phyloP scores from a whole-genome alignment of 2,329 filamentous ascomycete genomes.

The Diaporthe sp. region DNA sequence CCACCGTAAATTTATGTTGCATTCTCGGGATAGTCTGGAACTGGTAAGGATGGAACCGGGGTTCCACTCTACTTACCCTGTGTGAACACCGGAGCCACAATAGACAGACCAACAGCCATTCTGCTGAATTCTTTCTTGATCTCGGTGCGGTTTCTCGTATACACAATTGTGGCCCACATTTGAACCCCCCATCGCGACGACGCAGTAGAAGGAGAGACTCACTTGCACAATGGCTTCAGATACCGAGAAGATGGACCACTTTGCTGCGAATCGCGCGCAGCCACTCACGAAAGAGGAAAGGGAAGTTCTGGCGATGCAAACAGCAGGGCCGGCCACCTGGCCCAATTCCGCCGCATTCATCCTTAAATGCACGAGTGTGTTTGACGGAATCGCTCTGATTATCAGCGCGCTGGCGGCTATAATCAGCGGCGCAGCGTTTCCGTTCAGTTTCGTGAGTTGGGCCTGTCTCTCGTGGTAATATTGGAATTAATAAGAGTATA shows the following conservation, averaged over 20 bases:
- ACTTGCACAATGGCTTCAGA: not conserved
- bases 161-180: not conserved
- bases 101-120: not conserved
- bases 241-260: not conserved
- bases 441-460: not conserved
- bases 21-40: not conserved
- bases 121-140: not conserved
- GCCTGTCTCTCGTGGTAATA: not conserved
- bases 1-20: not conserved
- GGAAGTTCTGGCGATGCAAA: not conserved
- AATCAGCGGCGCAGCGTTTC: not conserved
- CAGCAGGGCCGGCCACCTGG: not conserved
- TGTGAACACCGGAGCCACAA: not conserved
- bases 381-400: not conserved
- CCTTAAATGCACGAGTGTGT: not conserved
- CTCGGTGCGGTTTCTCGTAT: not conserved
- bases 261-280: not conserved
- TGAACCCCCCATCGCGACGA: not conserved
- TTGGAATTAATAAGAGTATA: not conserved
- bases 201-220: not conserved
- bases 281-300: slow-evolving; percentile 2
- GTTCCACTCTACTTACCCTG: not conserved
- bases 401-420: not conserved
- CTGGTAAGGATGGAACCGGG: not conserved
- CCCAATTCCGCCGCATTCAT: not conserved